Percentiles rank a stretch among this genome's conserved stretches.
These are phyloP conservation scores for Lagenaria siceraria DNA, from an alignment of 306 rosid species.

Conservation along the genomic window DNA sequence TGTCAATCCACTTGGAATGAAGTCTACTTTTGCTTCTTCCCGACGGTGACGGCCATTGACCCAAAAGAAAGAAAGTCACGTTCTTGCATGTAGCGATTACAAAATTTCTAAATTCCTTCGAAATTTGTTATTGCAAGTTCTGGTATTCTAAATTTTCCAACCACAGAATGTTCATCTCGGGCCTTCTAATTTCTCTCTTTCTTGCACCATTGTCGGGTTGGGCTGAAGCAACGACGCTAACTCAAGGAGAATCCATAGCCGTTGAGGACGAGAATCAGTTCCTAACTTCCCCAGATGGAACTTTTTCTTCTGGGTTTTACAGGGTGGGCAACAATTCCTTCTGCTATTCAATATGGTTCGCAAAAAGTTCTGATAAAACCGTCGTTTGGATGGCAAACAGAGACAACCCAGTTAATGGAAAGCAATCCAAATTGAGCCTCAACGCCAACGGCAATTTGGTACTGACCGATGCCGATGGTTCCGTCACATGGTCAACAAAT, in stretches of 20 bases:
- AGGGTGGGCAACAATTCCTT: constrained; percentile 8
- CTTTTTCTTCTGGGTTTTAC: constrained; percentile 11
- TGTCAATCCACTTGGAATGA: not conserved
- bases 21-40: not conserved
- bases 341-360: constrained; percentile 14
- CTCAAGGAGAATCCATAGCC: not conserved
- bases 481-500: constrained; percentile 13
- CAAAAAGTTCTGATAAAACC: not conserved
- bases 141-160: not conserved
- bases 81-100: not conserved
- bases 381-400: constrained; percentile 18
- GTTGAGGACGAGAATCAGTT: not conserved
- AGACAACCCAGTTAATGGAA: constrained; percentile 10
- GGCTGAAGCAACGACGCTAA: not conserved
- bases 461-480: constrained; percentile 5
- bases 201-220: not conserved
- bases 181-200: constrained; percentile 2
- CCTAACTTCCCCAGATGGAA: not conserved
- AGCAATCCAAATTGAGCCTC: constrained; percentile 6
- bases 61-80: not conserved
- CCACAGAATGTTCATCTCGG: not conserved
- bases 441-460: not conserved
- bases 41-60: not conserved
- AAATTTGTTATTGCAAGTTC: not conserved
- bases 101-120: not conserved